Conservation (phyloP, 164 flowering plant genomes). For the Stephania yunnanensis region DNA sequence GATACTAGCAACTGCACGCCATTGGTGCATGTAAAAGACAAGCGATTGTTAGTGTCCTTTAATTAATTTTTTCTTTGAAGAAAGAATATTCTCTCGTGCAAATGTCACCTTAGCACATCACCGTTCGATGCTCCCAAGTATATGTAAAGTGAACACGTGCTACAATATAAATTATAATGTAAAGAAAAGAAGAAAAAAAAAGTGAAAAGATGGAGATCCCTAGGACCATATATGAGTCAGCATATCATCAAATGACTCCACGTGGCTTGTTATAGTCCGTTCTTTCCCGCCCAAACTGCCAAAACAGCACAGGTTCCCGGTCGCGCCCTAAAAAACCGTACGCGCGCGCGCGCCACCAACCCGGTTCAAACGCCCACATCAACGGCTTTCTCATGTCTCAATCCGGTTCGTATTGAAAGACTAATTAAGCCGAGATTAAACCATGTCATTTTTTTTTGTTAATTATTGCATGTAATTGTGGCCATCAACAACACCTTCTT, state of each 20-base stretch:
- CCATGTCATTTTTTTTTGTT: neutral
- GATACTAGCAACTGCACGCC: too few relatives aligned
- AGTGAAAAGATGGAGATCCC: too few relatives aligned
- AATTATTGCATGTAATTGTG: neutral
- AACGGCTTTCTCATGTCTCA: neutral
- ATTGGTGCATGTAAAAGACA: too few relatives aligned
- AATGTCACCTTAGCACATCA: too few relatives aligned
- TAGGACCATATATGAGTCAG: neutral
- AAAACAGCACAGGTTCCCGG: neutral
- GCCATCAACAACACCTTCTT: neutral
- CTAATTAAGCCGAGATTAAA: neutral
- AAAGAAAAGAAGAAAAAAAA: too few relatives aligned
- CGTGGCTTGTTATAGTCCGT: neutral
- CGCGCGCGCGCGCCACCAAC: neutral
- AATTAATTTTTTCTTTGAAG: too few relatives aligned
- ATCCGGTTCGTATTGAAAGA: too few relatives aligned
- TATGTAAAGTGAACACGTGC: too few relatives aligned
- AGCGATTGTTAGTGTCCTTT: too few relatives aligned
- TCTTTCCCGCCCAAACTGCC: neutral
- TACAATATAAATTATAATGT: too few relatives aligned
- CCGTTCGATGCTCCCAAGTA: neutral
- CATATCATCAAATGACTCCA: neutral
- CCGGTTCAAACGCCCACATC: neutral
- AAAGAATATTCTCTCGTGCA: too few relatives aligned
- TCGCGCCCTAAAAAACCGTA: neutral